Evolutionary conservation across 2,329 filamentous ascomycete genomes (phyloP).

Genomic region (Pseudogymnoascus sp.): DNA sequence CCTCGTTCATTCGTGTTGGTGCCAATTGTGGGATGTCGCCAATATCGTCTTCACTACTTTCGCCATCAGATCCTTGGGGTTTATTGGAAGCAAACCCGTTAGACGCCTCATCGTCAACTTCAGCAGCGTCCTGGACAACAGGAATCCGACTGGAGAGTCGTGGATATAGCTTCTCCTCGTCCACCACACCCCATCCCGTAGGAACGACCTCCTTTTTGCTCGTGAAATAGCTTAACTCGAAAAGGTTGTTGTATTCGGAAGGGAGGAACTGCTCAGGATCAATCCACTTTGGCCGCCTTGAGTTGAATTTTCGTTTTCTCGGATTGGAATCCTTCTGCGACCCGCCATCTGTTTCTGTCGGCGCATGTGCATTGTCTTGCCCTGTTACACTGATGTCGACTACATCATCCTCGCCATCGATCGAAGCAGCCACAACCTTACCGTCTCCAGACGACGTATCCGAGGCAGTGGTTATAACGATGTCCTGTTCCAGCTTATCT

Average conservation of each 20-base stretch:
- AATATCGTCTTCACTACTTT: slow-evolving; percentile 38
- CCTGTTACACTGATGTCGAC: slow-evolving; percentile 85
- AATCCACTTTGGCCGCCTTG: slow-evolving; percentile 42
- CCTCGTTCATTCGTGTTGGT: slow-evolving; percentile 50
- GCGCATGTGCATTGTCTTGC: slow-evolving; percentile 25
- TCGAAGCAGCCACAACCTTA: slow-evolving; percentile 66
- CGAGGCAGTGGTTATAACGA: slow-evolving; percentile 55
- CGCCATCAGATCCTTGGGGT: slow-evolving; percentile 41
- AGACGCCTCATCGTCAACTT: slow-evolving; percentile 19
- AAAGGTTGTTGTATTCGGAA: slow-evolving; percentile 58
- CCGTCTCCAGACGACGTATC: slow-evolving; percentile 58
- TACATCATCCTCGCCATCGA: slow-evolving; percentile 82
- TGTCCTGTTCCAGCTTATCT: slow-evolving; percentile 46
- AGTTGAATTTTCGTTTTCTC: slow-evolving; percentile 8
- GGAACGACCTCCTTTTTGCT: slow-evolving; percentile 49
- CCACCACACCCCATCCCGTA: slow-evolving; percentile 57
- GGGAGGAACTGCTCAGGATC: slow-evolving; percentile 49
- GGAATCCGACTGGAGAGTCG: slow-evolving; percentile 38
- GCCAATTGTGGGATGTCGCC: slow-evolving; percentile 12
- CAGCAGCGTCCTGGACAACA: slow-evolving; percentile 11
- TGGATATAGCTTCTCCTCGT: slow-evolving; percentile 48
- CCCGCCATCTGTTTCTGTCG: slow-evolving; percentile 8
- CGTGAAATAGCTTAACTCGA: slow-evolving; percentile 62
- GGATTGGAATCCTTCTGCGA: slow-evolving; percentile 3
- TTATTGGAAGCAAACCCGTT: slow-evolving; percentile 34